phyloP scores from a whole-genome alignment of 257 asterid species.

The Nicotiana benthamiana region DNA sequence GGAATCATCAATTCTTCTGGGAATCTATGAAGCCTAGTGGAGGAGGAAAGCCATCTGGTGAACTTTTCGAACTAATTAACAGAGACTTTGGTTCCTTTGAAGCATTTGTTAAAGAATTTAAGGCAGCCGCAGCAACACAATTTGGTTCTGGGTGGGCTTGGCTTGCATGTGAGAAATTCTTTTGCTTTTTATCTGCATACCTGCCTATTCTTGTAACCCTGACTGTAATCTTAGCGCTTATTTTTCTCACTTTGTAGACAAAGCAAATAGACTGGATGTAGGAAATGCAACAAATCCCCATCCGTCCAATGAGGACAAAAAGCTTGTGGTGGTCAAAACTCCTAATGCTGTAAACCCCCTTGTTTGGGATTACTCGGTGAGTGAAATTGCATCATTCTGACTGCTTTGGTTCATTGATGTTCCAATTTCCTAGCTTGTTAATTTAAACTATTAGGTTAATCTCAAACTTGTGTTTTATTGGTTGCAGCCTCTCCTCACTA shows the following conservation, averaged over 20 bases:
- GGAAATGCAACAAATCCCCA: slow-evolving; percentile 75
- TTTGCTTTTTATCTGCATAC: neutral
- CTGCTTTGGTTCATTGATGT: neutral
- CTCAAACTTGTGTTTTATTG: slow-evolving; percentile 9
- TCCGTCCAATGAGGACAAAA: slow-evolving; percentile 78
- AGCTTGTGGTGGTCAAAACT: slow-evolving; percentile 79
- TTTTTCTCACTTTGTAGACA: slow-evolving; percentile 34
- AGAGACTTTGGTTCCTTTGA: slow-evolving; percentile 94
- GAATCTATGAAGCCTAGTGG: slow-evolving; percentile 94
- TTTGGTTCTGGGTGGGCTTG: slow-evolving; percentile 99
- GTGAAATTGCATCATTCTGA: slow-evolving; percentile 13
- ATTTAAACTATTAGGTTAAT: neutral
- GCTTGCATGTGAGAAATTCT: slow-evolving; percentile 77
- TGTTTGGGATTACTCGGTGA: slow-evolving; percentile 86
- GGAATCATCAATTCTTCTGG: slow-evolving; percentile 98
- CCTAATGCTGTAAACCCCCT: slow-evolving; percentile 97
- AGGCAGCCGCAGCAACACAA: slow-evolving; percentile 85
- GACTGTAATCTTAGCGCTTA: neutral
- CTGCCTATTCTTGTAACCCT: neutral
- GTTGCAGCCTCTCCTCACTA: slow-evolving; percentile 87
- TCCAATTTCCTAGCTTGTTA: neutral
- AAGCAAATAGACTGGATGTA: slow-evolving; percentile 73
- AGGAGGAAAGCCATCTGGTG: slow-evolving; percentile 84
- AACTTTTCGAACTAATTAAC: slow-evolving; percentile 53
- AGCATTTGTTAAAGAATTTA: slow-evolving; percentile 59